Conservation (phyloP, 495 filamentous ascomycete species). For the Entonaema liquescens region DNA sequence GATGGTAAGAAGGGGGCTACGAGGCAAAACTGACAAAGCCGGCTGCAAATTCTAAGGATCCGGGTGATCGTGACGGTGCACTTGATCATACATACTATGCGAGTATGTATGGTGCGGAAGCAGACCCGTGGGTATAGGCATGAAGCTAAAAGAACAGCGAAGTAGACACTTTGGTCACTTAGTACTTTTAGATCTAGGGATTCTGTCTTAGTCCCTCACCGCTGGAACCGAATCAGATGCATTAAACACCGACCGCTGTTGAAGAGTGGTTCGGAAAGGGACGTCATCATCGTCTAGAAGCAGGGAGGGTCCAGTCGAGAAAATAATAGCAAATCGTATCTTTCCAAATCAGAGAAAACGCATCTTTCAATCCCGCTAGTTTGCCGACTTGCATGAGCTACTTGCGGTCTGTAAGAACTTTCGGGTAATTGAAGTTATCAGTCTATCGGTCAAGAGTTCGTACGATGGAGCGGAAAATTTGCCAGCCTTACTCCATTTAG, state of each 20-base stretch:
- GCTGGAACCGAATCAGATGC: slow-evolving; percentile 7
- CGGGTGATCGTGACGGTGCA: slow-evolving; percentile 13
- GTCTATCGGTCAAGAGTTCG: background rate
- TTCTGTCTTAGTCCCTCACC: slow-evolving; percentile 26
- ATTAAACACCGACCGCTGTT: background rate
- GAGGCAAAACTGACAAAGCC: background rate
- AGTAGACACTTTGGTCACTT: slow-evolving; percentile 3
- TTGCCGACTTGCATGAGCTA: slow-evolving; percentile 21
- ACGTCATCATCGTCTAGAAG: background rate
- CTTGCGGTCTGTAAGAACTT: slow-evolving; percentile 8
- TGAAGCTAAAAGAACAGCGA: background rate
- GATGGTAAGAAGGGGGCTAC: slow-evolving; percentile 14
- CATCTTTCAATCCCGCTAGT: slow-evolving; percentile 32
- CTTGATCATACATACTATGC: slow-evolving; percentile 9
- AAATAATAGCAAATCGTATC: background rate
- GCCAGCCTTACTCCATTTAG: background rate
- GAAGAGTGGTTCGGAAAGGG: background rate
- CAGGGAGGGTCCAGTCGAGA: background rate
- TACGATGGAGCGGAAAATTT: background rate
- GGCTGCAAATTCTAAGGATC: background rate
- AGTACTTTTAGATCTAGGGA: slow-evolving; percentile 3
- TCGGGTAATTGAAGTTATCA: background rate
- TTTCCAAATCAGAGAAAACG: slow-evolving; percentile 9
- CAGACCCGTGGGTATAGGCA: background rate
- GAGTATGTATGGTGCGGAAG: background rate